A percentile compares a stretch with the other conserved stretches of the same genome.
These are phyloP conservation scores for Discostella pseudostelligera DNA, from an alignment of 108 stramenopile genomes.

Conservation along the genomic window DNA sequence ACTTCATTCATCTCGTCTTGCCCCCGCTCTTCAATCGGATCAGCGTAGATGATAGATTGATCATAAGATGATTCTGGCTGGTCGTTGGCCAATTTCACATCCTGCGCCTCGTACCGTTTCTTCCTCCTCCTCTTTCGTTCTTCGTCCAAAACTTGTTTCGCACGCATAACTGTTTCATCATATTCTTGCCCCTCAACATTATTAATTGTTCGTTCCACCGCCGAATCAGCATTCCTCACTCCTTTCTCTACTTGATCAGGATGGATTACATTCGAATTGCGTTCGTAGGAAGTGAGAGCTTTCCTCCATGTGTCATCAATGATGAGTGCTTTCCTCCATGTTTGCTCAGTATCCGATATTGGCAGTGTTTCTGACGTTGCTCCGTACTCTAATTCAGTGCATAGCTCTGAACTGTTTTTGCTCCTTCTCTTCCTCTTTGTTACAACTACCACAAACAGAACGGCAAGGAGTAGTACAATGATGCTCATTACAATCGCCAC, in stretches of 20 bases:
- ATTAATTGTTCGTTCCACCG: no score
- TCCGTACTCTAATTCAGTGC: no score
- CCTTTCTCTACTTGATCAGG: no score
- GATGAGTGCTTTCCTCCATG: constrained; percentile 17
- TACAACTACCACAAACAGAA: constrained; percentile 9
- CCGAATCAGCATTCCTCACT: no score
- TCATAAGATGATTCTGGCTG: no score
- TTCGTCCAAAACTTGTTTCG: not conserved
- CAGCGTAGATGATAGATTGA: no score
- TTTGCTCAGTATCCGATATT: constrained; percentile 4
- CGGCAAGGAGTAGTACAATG: constrained; percentile 2
- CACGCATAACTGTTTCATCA: not conserved
- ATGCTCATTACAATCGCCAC: constrained; percentile 21
- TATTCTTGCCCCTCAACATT: no score
- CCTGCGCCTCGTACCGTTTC: not conserved
- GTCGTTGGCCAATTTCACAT: not conserved
- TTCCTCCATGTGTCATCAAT: constrained; percentile 21
- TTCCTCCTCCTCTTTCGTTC: not conserved
- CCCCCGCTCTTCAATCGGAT: not conserved
- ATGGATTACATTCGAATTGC: not conserved
- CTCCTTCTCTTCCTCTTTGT: constrained; percentile 1
- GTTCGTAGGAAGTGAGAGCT: constrained; percentile 18
- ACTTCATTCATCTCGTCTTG: not conserved
- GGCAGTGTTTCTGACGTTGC: not conserved
- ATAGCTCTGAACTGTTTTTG: not conserved